Base-by-base conservation (phyloP, 768 basidiomycete genomes). In the Leccinum arenicola region DNA sequence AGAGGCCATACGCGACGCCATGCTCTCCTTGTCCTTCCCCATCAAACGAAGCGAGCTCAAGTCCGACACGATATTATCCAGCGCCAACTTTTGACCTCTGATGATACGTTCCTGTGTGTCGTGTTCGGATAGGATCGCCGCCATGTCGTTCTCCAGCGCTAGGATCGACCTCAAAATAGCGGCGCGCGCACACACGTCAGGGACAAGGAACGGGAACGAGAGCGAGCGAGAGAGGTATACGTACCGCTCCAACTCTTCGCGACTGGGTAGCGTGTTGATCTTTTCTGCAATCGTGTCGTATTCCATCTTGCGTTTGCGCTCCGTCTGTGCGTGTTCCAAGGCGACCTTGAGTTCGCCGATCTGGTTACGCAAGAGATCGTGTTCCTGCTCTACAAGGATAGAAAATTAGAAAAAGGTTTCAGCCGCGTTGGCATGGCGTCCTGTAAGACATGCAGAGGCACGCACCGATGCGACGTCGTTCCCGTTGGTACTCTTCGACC, bases 211-310 rank as follows among this genome's bases (percentile, higher is more conserved):
- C 9, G 29, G 9, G 7, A 38, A 7, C 31, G 11, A 1, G 29
- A 29, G 27, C 27, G 1, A 29, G 27, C 8, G 27, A 2, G 27
- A 27, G n/a, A 8, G 33, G 8, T 55, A n/a, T 25, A 81, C 88
- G 65, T 66, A 94, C 92, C 79, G 81, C 68, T 88, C 85, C 15
- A 93, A 78, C 65, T 93, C 93, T 9, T 87, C 85, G 55, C 92
- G 79, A 61, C 79, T 86, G 4, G 91, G 90, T 3, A 93, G 73
- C 17, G 84, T 82, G 65, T 92, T 91, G 51, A 93, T 84, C 70
- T 87, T 91, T 74, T 93, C 93, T 3, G 93, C 83, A 40, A 94
- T 82, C 50, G 82, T 76, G 76, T 94, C 92, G 68, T 94, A 94
- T 67, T 94, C 92, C 64, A 93, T 91, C 76, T 92, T 94, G 56